These are phyloP conservation scores for Fusarium mundagurra DNA, from an alignment of 2,329 filamentous ascomycete species.

Conservation along the genomic window DNA sequence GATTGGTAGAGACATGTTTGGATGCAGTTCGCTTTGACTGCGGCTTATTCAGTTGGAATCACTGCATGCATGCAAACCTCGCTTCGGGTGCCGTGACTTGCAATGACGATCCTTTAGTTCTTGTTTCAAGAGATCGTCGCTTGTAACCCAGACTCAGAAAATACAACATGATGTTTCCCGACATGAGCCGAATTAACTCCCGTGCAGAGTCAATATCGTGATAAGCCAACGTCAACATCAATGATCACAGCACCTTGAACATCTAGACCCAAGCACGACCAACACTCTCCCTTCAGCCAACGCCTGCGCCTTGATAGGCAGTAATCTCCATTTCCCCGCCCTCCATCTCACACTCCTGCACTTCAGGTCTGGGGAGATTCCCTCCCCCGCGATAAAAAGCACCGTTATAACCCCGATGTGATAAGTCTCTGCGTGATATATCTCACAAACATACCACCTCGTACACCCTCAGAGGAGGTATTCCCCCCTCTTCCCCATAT, in stretches of 20 bases:
- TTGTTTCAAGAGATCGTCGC: slow-evolving; percentile 2
- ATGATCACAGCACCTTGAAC: not conserved
- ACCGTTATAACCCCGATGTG: not conserved
- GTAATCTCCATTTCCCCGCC: not conserved
- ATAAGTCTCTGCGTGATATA: slow-evolving; percentile 16
- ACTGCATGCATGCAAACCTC: not conserved
- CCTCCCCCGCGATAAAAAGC: slow-evolving; percentile 2
- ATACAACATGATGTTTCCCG: slow-evolving; percentile 8
- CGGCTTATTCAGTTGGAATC: slow-evolving; percentile 9
- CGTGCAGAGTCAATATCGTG: not conserved
- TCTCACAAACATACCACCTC: slow-evolving; percentile 20
- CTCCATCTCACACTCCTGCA: slow-evolving; percentile 6
- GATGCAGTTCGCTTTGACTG: not conserved
- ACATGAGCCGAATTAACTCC: slow-evolving; percentile 13
- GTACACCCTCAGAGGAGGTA: not conserved
- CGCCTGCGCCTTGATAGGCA: no score
- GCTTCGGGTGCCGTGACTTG: slow-evolving; percentile 1
- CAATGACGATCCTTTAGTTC: not conserved
- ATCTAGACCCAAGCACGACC: not conserved
- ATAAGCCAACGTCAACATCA: slow-evolving; percentile 1
- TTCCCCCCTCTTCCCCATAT: slow-evolving; percentile 18
- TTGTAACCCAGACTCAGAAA: not conserved
- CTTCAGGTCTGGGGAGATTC: not conserved
- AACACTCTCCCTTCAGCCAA: no score
- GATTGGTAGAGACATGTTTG: not conserved